Percentiles rank a stretch among this genome's conserved stretches.
phyloP scores from a whole-genome alignment of 2,329 filamentous ascomycete species.

The Ceratocystis variospora region DNA sequence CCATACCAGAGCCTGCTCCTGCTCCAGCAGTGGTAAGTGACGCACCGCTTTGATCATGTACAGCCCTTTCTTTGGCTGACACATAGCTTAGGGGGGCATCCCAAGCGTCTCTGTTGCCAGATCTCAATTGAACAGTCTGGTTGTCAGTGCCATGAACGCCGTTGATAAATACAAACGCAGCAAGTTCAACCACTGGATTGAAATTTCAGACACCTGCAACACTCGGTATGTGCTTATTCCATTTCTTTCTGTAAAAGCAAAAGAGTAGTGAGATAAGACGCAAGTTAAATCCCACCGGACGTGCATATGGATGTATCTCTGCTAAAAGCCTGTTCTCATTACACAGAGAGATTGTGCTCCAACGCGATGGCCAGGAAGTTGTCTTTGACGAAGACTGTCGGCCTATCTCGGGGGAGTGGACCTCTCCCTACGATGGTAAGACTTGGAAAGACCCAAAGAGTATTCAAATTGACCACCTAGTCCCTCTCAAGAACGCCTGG shows the following conservation, averaged over 20 bases:
- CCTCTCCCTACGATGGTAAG: slow-evolving; percentile 58
- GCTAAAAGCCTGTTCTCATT: not conserved
- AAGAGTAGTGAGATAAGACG: not conserved
- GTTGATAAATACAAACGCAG: slow-evolving; percentile 48
- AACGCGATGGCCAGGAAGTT: slow-evolving; percentile 57
- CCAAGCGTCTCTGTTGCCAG: slow-evolving; percentile 45
- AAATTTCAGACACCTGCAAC: slow-evolving; percentile 52
- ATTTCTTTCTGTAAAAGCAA: no score
- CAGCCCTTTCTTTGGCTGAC: not conserved
- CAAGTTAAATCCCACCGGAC: not conserved
- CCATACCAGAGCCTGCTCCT: slow-evolving; percentile 23
- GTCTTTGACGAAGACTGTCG: slow-evolving; percentile 45
- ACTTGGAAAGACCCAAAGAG: slow-evolving; percentile 55
- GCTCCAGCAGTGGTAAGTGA: slow-evolving; percentile 20
- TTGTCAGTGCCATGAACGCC: slow-evolving; percentile 41
- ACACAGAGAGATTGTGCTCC: slow-evolving; percentile 50
- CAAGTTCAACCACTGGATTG: slow-evolving; percentile 60
- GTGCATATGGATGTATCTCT: not conserved
- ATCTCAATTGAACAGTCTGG: slow-evolving; percentile 43
- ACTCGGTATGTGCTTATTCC: slow-evolving; percentile 35
- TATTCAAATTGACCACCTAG: slow-evolving; percentile 72
- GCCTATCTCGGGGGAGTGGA: slow-evolving; percentile 54
- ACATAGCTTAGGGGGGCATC: slow-evolving; percentile 39
- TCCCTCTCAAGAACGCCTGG: slow-evolving; percentile 71
- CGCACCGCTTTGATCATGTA: not conserved